These are phyloP conservation scores for Pichia sp. DNA, from an alignment of 1,139 yeast species.

Conservation along the genomic window DNA sequence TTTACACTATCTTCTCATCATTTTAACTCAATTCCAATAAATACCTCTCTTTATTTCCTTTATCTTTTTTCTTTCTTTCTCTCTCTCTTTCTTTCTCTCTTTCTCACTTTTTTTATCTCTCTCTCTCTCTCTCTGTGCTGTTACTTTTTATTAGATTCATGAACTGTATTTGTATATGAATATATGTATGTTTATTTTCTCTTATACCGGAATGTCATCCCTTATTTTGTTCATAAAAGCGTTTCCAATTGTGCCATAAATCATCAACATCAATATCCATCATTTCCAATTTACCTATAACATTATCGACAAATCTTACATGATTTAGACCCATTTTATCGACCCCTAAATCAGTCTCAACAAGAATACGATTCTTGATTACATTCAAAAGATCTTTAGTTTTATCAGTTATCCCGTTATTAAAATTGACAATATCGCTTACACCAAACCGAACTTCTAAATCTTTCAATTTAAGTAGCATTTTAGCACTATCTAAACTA, in stretches of 20 bases:
- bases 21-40: no score
- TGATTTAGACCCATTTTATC: conserved; percentile 19
- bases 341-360: conserved; percentile 46
- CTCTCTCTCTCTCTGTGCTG: background rate
- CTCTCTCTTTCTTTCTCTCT: background rate
- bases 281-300: background rate
- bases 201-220: background rate
- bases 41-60: background rate
- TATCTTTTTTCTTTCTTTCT: background rate
- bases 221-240: background rate
- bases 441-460: conserved; percentile 49
- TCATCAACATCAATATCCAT: background rate
- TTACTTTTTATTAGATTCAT: background rate
- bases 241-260: conserved; percentile 7
- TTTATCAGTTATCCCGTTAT: conserved; percentile 31
- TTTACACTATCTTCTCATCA: no score
- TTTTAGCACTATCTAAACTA: conserved; percentile 53
- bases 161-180: background rate
- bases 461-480: conserved; percentile 45
- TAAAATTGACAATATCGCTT: conserved; percentile 50
- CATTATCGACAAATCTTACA: background rate
- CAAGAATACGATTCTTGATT: conserved; percentile 33
- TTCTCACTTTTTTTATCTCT: background rate
- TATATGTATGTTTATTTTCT: background rate
- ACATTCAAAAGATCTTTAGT: conserved; percentile 22